A percentile compares a stretch with the other conserved stretches of the same genome.
These are phyloP conservation scores for Symmetrospora coprosmae DNA, from an alignment of 768 basidiomycete genomes.

Conservation along the genomic window DNA sequence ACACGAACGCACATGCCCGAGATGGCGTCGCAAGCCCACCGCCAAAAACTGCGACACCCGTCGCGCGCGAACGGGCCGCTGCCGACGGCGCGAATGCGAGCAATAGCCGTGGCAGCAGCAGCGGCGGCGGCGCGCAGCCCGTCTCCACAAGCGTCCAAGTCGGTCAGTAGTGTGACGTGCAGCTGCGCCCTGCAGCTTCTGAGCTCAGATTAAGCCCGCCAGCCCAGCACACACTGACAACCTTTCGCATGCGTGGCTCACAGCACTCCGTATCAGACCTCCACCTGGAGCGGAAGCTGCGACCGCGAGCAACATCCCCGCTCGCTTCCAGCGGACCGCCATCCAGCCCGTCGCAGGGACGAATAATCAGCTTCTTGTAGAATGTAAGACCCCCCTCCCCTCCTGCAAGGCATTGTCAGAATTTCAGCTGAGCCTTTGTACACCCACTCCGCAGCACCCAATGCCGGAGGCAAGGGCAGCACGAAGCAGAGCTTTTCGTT, in stretches of 20 bases:
- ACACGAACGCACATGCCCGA: no score
- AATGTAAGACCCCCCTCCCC: slow-evolving; percentile 39
- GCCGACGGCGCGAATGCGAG: no score
- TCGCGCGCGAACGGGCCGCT: no score
- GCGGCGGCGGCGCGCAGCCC: no score
- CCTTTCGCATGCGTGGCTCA: no score
- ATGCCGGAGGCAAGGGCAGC: slow-evolving; percentile 40
- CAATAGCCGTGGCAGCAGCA: not conserved
- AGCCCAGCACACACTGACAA: no score
- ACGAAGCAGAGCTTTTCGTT: slow-evolving; percentile 62
- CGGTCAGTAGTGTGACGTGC: not conserved
- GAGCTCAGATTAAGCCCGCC: no score
- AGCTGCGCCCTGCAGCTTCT: no score
- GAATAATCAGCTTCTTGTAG: slow-evolving; percentile 64
- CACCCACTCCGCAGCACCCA: slow-evolving; percentile 45
- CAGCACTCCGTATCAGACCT: slow-evolving; percentile 21
- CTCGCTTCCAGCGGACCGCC: slow-evolving; percentile 81
- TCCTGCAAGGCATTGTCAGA: slow-evolving; percentile 36
- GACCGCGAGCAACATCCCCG: slow-evolving; percentile 55
- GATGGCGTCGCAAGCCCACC: no score
- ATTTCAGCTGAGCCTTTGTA: no score
- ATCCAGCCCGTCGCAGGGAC: slow-evolving; percentile 54
- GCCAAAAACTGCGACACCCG: no score
- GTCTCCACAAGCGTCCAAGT: slow-evolving; percentile 16
- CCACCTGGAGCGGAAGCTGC: slow-evolving; percentile 8